phyloP scores from a whole-genome alignment of 2,329 filamentous ascomycete species.

The Chaetomium olivaceum region DNA sequence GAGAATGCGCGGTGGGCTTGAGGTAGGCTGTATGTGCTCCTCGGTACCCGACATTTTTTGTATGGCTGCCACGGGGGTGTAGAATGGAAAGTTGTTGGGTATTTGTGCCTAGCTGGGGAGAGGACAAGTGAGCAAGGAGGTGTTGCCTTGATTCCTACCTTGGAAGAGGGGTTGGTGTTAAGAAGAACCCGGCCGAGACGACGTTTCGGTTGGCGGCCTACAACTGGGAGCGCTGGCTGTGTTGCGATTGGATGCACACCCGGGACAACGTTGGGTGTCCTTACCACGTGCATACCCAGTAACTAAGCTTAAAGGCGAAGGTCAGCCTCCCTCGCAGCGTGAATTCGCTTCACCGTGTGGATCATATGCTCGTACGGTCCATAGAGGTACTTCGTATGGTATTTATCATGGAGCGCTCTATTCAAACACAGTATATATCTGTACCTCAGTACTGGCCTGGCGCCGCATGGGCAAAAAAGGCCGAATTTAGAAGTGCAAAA shows the following conservation, averaged over 20 bases:
- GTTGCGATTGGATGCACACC: not conserved
- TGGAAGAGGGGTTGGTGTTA: not conserved
- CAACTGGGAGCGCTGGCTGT: not conserved
- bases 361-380: not conserved
- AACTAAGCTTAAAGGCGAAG: not conserved
- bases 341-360: not conserved
- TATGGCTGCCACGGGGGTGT: not conserved
- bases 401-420: no score
- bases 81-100: not conserved
- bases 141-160: not conserved
- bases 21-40: constrained; percentile 36
- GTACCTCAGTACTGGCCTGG: no score
- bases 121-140: not conserved
- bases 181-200: no score
- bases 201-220: not conserved
- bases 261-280: not conserved
- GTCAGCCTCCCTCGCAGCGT: not conserved
- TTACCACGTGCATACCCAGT: not conserved
- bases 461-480: no score
- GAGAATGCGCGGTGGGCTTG: constrained; percentile 64
- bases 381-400: not conserved
- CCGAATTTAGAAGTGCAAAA: no score
- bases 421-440: no score
- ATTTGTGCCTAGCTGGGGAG: not conserved
- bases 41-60: constrained; percentile 15